phyloP scores from a whole-genome alignment of 352 stramenopile genomes.

The Pythium dissimile region DNA sequence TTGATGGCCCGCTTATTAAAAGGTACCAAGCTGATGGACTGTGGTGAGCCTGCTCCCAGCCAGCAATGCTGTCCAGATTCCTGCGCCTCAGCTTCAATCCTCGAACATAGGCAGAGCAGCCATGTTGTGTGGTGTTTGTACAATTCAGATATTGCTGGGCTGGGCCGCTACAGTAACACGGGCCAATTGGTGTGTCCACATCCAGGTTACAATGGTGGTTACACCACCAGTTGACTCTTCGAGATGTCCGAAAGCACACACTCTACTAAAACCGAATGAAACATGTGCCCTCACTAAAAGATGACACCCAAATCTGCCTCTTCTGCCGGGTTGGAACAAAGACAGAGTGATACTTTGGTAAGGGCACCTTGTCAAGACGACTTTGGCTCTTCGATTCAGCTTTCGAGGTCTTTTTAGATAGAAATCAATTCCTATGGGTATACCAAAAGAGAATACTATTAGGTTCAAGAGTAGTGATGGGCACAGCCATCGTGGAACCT shows the following conservation, averaged over 20 bases:
- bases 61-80: no score
- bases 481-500: no score
- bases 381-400: neutral
- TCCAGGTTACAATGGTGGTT: neutral
- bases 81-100: no score
- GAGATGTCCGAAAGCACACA: neutral
- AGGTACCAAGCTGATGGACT: no score
- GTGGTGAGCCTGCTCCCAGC: no score
- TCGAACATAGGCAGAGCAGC: no score
- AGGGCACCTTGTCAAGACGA: neutral
- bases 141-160: neutral
- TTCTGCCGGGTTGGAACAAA: neutral
- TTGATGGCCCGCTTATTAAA: no score
- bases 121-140: neutral
- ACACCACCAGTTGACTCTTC: neutral
- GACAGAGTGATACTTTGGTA: neutral
- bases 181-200: no score
- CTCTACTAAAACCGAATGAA: conserved; percentile 1
- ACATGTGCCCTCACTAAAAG: conserved; percentile 5
- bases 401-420: neutral
- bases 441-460: neutral
- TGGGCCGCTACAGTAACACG: no score
- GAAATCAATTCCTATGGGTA: neutral
- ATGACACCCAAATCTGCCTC: neutral
- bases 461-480: no score